Percentiles rank a stretch among this genome's conserved stretches.
These are phyloP conservation scores for Lachancea thermotolerans DNA, from an alignment of 805 yeast genomes.

Conservation along the genomic window DNA sequence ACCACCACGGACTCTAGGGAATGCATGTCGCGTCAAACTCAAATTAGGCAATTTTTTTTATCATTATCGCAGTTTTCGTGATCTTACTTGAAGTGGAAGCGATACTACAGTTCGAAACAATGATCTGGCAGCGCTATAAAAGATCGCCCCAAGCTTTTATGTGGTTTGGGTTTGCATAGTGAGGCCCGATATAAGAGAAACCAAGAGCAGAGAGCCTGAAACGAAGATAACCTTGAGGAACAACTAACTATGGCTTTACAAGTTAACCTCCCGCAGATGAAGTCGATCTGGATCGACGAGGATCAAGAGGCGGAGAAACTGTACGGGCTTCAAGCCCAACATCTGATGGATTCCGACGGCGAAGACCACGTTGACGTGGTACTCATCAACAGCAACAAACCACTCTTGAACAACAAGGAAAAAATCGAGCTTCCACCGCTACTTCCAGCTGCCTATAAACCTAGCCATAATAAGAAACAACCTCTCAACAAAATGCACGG, in stretches of 20 bases:
- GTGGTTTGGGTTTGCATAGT: not conserved
- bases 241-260: slow-evolving; percentile 4
- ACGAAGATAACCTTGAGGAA: too few relatives aligned
- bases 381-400: slow-evolving; percentile 32
- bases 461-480: slow-evolving; percentile 4
- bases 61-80: slow-evolving; percentile 6
- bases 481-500: slow-evolving; percentile 1
- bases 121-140: not conserved
- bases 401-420: slow-evolving; percentile 28
- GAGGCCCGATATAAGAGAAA: slow-evolving; percentile 1
- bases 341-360: slow-evolving; percentile 22
- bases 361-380: slow-evolving; percentile 28
- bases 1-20: not conserved
- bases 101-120: slow-evolving; percentile 1
- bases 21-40: slow-evolving; percentile 2
- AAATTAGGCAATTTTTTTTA: slow-evolving; percentile 1
- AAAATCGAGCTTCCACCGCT: slow-evolving; percentile 35
- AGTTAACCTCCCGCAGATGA: slow-evolving; percentile 30
- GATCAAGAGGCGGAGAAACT: slow-evolving; percentile 33
- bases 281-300: slow-evolving; percentile 39
- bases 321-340: slow-evolving; percentile 28
- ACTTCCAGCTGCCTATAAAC: slow-evolving; percentile 20
- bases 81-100: slow-evolving; percentile 9
- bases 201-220: not conserved
- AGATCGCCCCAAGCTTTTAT: not conserved